These are phyloP conservation scores for Ceratorhiza oryzae-sativae DNA, from an alignment of 1,284 basidiomycete species.

Conservation along the genomic window DNA sequence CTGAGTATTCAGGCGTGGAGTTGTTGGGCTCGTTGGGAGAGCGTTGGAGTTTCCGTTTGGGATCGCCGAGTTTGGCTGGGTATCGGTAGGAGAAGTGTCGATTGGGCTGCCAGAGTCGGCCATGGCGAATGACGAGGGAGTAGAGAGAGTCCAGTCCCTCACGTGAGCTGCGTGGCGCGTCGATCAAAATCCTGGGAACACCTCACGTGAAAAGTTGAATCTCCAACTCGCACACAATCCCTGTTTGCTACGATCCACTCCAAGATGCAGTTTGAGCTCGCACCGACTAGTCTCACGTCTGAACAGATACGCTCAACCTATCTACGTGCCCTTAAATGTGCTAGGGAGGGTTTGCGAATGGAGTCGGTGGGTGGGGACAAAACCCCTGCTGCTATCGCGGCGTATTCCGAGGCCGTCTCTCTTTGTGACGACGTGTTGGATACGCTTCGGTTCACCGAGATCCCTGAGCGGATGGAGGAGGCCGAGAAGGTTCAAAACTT, in stretches of 20 bases:
- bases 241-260: background rate
- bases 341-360: background rate
- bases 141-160: background rate
- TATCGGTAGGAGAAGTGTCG: slow-evolving; percentile 28
- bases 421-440: background rate
- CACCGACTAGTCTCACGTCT: background rate
- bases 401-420: background rate
- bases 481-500: background rate
- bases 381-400: background rate
- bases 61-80: slow-evolving; percentile 24
- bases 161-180: slow-evolving; percentile 10
- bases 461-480: background rate
- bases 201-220: background rate
- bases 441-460: background rate
- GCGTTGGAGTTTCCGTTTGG: slow-evolving; percentile 13
- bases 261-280: background rate
- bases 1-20: slow-evolving; percentile 35
- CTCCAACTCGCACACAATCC: background rate
- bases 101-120: slow-evolving; percentile 10
- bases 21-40: slow-evolving; percentile 23
- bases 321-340: background rate
- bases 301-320: background rate
- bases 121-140: slow-evolving; percentile 7
- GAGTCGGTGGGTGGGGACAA: slow-evolving; percentile 1
- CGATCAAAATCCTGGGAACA: slow-evolving; percentile 10